phyloP scores from a whole-genome alignment of 108 stramenopile species.

The Nitzschia sp. region DNA sequence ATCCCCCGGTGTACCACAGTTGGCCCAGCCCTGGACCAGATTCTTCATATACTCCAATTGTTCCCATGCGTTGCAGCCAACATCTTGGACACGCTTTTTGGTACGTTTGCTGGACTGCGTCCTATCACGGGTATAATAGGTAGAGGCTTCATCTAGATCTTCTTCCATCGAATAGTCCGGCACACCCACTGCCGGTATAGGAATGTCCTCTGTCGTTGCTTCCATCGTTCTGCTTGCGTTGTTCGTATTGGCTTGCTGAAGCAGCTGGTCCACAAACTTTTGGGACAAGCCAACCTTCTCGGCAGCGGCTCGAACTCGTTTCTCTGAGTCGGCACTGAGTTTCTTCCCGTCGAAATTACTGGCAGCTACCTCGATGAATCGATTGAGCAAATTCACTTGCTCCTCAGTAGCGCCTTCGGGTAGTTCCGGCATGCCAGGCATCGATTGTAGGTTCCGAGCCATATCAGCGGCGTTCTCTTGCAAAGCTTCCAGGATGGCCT shows the following conservation, averaged over 20 bases:
- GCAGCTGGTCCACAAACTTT: slow-evolving; percentile 34
- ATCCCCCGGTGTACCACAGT: not conserved
- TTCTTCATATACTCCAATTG: slow-evolving; percentile 5
- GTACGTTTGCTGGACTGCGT: not conserved
- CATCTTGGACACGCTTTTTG: not conserved
- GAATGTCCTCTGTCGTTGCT: not conserved
- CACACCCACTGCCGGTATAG: not conserved
- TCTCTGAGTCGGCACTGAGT: slow-evolving; percentile 32
- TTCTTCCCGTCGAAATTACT: slow-evolving; percentile 30
- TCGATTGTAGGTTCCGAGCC: not conserved
- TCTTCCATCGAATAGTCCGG: not conserved
- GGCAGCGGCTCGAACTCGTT: slow-evolving; percentile 34
- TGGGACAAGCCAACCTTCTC: slow-evolving; percentile 33
- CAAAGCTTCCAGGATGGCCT: slow-evolving; percentile 4
- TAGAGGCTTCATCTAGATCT: slow-evolving; percentile 5
- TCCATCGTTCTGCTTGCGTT: not conserved
- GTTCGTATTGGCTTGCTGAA: slow-evolving; percentile 25
- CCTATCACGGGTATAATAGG: slow-evolving; percentile 10
- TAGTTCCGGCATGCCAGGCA: slow-evolving; percentile 19
- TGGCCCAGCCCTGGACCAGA: not conserved
- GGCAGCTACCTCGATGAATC: slow-evolving; percentile 37
- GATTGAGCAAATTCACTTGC: slow-evolving; percentile 34
- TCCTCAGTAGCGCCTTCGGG: slow-evolving; percentile 38
- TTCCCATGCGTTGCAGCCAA: slow-evolving; percentile 17
- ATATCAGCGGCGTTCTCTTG: slow-evolving; percentile 6